These are phyloP conservation scores for Suillus subaureus DNA, from an alignment of 768 basidiomycete genomes.

Conservation along the genomic window DNA sequence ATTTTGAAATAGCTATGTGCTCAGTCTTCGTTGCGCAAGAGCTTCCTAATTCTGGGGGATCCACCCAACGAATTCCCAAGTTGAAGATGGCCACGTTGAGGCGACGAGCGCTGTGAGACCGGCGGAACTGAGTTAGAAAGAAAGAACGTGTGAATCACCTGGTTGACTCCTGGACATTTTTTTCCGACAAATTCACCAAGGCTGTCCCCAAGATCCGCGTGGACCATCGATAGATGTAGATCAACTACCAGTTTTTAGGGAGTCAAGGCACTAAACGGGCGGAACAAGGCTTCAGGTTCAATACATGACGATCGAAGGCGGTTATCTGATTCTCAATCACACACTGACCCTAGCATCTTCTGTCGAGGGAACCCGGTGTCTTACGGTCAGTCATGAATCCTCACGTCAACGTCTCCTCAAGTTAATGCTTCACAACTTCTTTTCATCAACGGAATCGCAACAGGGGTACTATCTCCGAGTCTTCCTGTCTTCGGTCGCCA, in stretches of 20 bases:
- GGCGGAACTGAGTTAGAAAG: slow-evolving; percentile 19
- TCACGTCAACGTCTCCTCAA: neutral
- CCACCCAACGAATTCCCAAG: slow-evolving; percentile 28
- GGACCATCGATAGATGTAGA: neutral
- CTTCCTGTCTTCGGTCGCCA: neutral
- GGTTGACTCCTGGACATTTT: neutral
- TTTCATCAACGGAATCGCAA: neutral
- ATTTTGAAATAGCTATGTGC: neutral
- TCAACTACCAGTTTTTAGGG: neutral
- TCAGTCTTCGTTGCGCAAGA: neutral
- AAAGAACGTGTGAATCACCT: slow-evolving; percentile 8
- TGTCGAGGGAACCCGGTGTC: neutral
- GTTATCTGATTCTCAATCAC: neutral
- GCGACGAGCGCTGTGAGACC: slow-evolving; percentile 24
- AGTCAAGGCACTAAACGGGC: neutral
- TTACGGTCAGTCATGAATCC: neutral
- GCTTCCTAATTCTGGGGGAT: slow-evolving; percentile 17
- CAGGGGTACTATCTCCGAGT: neutral
- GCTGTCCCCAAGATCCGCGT: slow-evolving; percentile 6
- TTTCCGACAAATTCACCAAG: neutral
- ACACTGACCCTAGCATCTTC: neutral
- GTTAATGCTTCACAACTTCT: neutral
- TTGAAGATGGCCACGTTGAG: slow-evolving; percentile 19
- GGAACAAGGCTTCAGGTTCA: neutral
- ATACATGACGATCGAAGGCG: neutral